A percentile compares a stretch with the other conserved stretches of the same genome.
phyloP scores from a whole-genome alignment of 2,329 filamentous ascomycete genomes.

The Scleromitrula shiraiana region DNA sequence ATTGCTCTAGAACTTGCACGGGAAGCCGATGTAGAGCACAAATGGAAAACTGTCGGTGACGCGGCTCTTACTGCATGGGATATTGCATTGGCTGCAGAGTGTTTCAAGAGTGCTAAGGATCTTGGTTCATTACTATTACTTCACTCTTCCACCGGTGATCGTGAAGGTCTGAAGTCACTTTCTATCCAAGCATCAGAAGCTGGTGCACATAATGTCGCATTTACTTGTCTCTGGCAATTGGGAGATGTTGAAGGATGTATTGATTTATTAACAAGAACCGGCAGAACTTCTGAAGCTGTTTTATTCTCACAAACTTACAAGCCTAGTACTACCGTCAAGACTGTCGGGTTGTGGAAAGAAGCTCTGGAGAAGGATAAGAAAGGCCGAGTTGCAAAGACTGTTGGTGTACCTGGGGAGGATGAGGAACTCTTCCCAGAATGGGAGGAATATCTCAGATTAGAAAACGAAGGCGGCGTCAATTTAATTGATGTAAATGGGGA shows the following conservation, averaged over 20 bases:
- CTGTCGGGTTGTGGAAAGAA: slow-evolving; percentile 75
- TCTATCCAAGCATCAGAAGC: slow-evolving; percentile 67
- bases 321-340: slow-evolving; percentile 61
- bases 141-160: slow-evolving; percentile 77
- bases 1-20: slow-evolving; percentile 80
- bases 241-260: slow-evolving; percentile 77
- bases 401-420: slow-evolving; percentile 75
- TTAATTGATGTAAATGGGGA: slow-evolving; percentile 26
- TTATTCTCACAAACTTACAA: slow-evolving; percentile 95
- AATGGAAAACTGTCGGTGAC: slow-evolving; percentile 97
- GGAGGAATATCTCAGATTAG: slow-evolving; percentile 80
- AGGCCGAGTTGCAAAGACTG: slow-evolving; percentile 70
- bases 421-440: slow-evolving; percentile 93
- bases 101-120: slow-evolving; percentile 86
- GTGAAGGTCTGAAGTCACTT: slow-evolving; percentile 63
- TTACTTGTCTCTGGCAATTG: slow-evolving; percentile 81
- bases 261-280: slow-evolving; percentile 69
- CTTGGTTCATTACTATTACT: slow-evolving; percentile 81
- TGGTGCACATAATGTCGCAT: slow-evolving; percentile 85
- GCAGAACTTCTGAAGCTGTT: slow-evolving; percentile 74
- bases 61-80: slow-evolving; percentile 84
- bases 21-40: slow-evolving; percentile 82
- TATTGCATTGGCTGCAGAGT: slow-evolving; percentile 79
- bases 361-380: slow-evolving; percentile 78
- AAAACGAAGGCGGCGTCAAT: slow-evolving; percentile 52